Evolutionary conservation across 345 rosid species (phyloP), one percentile per base, ranked within the genome.

Genomic region (Cardiospermum halicacabum): DNA sequence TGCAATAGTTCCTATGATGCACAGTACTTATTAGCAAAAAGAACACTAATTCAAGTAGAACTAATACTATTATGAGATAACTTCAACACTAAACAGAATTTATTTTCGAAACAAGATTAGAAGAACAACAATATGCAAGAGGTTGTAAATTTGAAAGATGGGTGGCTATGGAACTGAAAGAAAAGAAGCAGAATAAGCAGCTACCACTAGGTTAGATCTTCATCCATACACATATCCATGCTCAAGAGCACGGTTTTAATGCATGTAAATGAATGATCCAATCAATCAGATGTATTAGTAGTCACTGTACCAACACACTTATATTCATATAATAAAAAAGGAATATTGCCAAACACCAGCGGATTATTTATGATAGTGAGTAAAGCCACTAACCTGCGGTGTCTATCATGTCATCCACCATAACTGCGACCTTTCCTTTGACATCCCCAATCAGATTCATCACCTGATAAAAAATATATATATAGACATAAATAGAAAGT

Each of bases 351-450:
- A n/a, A n/a, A n/a, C n/a, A n/a, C n/a, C n/a, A n/a, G n/a, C n/a
- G n/a, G n/a, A n/a, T 15, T 22, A 36, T 57, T 37, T 40, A 42
- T 53, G 30, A 48, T 2, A 54, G 27, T n/a, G 8, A 22, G 50
- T 1, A 39, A 30, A 32, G 61, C 50, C 49, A 77, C 88, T 79
- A 72, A 94, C 99, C 99, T 66, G 99, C 99, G 10, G 99, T 94
- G 70, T 94, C 99, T 56, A 94, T 94, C 93, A 94, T 94, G 81
- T 94, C 99, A 84, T 94, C 99, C 77, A 94, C 96, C 97, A 94
- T 87, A 37, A 94, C 96, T 15, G 97, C 99, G 49, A 91, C 97
- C 69, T 94, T 94, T 24, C 99, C 99, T 81, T 72, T 91, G 47
- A 94, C 97, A 71, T 94, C 99, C 30, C 99, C 99, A 1, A 94